Percentiles rank a stretch among this genome's conserved stretches.
Evolutionary conservation across 2,329 filamentous ascomycete genomes (phyloP).

Genomic region (Lecanosticta acicola): DNA sequence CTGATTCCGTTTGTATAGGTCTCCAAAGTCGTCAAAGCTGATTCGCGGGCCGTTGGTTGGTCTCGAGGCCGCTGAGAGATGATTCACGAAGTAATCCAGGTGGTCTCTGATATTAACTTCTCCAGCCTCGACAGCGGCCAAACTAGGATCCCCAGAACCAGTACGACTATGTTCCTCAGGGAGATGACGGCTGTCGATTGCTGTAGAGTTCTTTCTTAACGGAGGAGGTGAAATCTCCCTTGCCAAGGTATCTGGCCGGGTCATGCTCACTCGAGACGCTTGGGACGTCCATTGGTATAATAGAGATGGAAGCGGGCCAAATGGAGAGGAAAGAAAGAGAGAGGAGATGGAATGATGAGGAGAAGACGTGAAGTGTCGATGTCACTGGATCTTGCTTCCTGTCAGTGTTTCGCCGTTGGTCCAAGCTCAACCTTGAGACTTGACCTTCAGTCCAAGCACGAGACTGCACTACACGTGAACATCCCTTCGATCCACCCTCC

Average conservation of each 20-base stretch:
- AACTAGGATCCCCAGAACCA: constrained; percentile 10
- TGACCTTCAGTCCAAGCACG: not conserved
- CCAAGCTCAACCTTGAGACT: constrained; percentile 4
- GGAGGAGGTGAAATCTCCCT: constrained; percentile 31
- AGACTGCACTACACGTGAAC: constrained; percentile 1
- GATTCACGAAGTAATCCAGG: constrained; percentile 43
- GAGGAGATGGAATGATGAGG: not conserved
- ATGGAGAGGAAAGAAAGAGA: not conserved
- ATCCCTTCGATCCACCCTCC: not conserved
- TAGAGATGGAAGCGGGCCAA: not conserved
- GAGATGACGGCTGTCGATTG: too few relatives aligned
- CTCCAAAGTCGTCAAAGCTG: constrained; percentile 38
- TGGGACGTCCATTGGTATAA: not conserved
- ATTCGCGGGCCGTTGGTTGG: constrained; percentile 32
- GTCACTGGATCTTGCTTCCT: constrained; percentile 1
- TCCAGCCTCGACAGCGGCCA: constrained; percentile 50
- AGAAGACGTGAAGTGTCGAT: constrained; percentile 1
- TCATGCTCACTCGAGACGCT: constrained; percentile 3
- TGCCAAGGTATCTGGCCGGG: constrained; percentile 15
- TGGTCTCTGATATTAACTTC: constrained; percentile 44
- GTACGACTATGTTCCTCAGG: not conserved
- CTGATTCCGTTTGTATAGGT: constrained; percentile 46
- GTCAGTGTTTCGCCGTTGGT: not conserved
- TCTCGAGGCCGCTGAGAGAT: constrained; percentile 33
- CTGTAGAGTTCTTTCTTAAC: constrained; percentile 16